These are phyloP conservation scores for Musa troglodytarum DNA, from an alignment of 176 grass and related monocot species.

Conservation along the genomic window DNA sequence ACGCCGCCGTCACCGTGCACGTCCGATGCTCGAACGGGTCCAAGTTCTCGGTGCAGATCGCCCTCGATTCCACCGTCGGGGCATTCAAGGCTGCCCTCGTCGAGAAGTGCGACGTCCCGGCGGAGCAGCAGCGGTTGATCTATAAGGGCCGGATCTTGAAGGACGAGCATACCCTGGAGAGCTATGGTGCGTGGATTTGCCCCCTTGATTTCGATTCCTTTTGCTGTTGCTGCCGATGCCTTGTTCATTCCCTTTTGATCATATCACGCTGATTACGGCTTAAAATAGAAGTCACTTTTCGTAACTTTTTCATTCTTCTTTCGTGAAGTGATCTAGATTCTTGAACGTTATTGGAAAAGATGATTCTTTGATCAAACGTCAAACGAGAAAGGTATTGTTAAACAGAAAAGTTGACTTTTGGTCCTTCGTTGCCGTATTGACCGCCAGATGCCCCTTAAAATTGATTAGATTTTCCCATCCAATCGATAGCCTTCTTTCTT, in stretches of 20 bases:
- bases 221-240: background rate
- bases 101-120: constrained; percentile 15
- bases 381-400: too few species aligned
- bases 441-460: too few species aligned
- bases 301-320: too few species aligned
- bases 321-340: too few species aligned
- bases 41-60: constrained; percentile 5
- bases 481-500: too few species aligned
- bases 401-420: too few species aligned
- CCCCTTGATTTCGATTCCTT: background rate
- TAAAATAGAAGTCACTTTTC: too few species aligned
- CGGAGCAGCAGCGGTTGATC: constrained; percentile 12
- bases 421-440: too few species aligned
- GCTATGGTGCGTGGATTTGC: background rate
- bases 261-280: background rate
- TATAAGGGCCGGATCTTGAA: constrained; percentile 19
- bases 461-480: too few species aligned
- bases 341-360: too few species aligned
- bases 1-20: background rate
- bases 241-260: background rate
- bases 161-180: constrained; percentile 3
- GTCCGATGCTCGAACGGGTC: constrained; percentile 12
- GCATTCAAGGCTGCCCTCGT: constrained; percentile 3
- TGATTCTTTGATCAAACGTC: too few species aligned
- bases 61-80: constrained; percentile 2